phyloP scores from a whole-genome alignment of 1,284 basidiomycete species.

The Ganoderma leucocontextum region DNA sequence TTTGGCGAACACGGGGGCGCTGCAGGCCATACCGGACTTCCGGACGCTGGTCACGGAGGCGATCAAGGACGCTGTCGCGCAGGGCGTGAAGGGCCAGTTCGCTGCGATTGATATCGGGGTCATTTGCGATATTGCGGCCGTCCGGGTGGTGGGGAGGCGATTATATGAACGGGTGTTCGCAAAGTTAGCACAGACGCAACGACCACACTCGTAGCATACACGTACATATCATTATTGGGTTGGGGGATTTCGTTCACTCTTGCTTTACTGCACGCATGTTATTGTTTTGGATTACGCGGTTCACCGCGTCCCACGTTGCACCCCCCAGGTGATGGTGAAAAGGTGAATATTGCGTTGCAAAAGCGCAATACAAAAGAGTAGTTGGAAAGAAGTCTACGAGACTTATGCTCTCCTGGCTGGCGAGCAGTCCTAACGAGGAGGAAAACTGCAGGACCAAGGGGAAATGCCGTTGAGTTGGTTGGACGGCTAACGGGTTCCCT shows the following conservation, averaged over 20 bases:
- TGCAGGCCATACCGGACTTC: conserved; percentile 72
- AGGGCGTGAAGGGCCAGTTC: conserved; percentile 49
- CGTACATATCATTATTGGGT: conserved; percentile 8
- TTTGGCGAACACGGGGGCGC: conserved; percentile 43
- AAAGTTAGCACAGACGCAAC: conserved; percentile 23
- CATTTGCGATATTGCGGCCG: conserved; percentile 60
- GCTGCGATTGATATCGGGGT: conserved; percentile 69
- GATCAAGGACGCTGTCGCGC: conserved; percentile 47
- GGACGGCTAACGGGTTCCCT: no score
- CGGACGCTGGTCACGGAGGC: conserved; percentile 55
- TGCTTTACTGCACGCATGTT: background rate
- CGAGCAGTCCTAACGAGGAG: no score
- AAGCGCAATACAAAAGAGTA: no score
- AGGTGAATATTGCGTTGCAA: background rate
- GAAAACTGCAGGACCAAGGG: no score
- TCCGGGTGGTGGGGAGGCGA: conserved; percentile 55
- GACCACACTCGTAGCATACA: background rate
- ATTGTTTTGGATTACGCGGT: background rate
- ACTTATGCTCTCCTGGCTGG: no score
- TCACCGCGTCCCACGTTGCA: background rate
- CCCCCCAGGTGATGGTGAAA: background rate
- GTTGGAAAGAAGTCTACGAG: no score
- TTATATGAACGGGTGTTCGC: conserved; percentile 48
- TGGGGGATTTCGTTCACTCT: background rate
- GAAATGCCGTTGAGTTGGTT: no score